Conservation (phyloP, 2,329 filamentous ascomycete species). For the Pseudocercospora musae region DNA sequence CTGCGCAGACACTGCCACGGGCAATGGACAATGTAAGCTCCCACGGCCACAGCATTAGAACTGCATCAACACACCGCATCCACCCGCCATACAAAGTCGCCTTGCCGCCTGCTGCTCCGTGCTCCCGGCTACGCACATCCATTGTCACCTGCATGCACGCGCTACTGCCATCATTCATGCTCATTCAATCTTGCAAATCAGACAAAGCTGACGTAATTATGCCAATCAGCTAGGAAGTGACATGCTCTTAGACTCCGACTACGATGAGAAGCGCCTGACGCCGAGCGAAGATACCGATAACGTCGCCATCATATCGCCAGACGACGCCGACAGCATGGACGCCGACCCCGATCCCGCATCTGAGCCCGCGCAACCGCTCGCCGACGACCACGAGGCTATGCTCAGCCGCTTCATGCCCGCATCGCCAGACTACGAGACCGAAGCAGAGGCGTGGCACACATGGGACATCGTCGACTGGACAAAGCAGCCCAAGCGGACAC, state of each 20-base stretch:
- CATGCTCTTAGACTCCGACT: constrained; percentile 62
- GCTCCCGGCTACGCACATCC: constrained; percentile 1
- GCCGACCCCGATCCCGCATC: constrained; percentile 44
- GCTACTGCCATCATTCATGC: not conserved
- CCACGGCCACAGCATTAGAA: not conserved
- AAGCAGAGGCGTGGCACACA: constrained; percentile 72
- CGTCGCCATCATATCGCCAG: constrained; percentile 60
- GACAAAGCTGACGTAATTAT: constrained; percentile 25
- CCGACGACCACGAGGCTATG: constrained; percentile 74
- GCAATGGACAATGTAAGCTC: constrained; percentile 17
- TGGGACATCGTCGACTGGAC: constrained; percentile 90
- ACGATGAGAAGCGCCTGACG: constrained; percentile 57
- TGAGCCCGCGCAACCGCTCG: constrained; percentile 49
- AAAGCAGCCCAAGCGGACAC: constrained; percentile 70
- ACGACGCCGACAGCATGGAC: constrained; percentile 55
- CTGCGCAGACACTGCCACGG: constrained; percentile 15
- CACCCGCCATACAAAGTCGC: not conserved
- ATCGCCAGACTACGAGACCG: constrained; percentile 73
- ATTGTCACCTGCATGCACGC: not conserved
- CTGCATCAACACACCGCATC: not conserved
- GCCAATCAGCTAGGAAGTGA: constrained; percentile 54
- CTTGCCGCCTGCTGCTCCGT: not conserved
- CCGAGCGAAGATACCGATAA: constrained; percentile 34
- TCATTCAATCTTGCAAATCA: not conserved
- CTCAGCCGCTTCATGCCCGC: constrained; percentile 73